These are phyloP conservation scores for Mentha longifolia DNA, from an alignment of 257 asterid species.

Conservation along the genomic window DNA sequence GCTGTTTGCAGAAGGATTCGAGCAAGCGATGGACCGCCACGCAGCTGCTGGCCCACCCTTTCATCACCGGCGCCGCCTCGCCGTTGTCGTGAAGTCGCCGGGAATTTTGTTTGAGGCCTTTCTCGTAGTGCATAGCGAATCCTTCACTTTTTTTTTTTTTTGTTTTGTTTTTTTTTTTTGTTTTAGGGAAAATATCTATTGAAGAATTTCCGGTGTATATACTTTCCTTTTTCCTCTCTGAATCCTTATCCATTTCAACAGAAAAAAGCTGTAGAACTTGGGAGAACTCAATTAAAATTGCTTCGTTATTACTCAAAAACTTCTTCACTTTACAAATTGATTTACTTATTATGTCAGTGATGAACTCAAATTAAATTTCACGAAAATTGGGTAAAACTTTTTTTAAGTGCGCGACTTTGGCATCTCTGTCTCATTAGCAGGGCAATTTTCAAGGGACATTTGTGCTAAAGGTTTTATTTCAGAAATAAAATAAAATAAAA, in stretches of 20 bases:
- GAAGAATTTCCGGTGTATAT: conserved; percentile 34
- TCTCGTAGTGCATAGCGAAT: conserved; percentile 20
- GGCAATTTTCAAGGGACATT: too few relatives aligned
- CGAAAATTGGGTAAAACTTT: not conserved
- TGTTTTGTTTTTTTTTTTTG: too few relatives aligned
- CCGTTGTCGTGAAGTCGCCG: conserved; percentile 24
- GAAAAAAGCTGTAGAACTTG: conserved; percentile 37
- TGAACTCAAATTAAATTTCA: not conserved
- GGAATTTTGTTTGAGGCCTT: conserved; percentile 10
- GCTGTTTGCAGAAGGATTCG: conserved; percentile 91
- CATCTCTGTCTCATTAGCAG: too few relatives aligned
- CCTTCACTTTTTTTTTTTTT: not conserved
- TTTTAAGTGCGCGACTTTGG: not conserved
- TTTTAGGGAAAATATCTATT: not conserved
- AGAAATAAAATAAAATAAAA: too few relatives aligned
- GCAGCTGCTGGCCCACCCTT: conserved; percentile 68
- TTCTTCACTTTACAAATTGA: too few relatives aligned
- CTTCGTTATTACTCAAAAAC: not conserved
- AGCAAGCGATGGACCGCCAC: conserved; percentile 71
- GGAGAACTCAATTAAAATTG: conserved; percentile 30
- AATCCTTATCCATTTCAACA: conserved; percentile 40
- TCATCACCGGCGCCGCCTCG: conserved; percentile 38
- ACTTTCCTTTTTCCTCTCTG: conserved; percentile 5
- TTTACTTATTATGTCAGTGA: too few relatives aligned
- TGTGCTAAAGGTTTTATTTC: too few relatives aligned